Base-by-base conservation (phyloP, 345 rosid genomes). In the Citrus hindsii region DNA sequence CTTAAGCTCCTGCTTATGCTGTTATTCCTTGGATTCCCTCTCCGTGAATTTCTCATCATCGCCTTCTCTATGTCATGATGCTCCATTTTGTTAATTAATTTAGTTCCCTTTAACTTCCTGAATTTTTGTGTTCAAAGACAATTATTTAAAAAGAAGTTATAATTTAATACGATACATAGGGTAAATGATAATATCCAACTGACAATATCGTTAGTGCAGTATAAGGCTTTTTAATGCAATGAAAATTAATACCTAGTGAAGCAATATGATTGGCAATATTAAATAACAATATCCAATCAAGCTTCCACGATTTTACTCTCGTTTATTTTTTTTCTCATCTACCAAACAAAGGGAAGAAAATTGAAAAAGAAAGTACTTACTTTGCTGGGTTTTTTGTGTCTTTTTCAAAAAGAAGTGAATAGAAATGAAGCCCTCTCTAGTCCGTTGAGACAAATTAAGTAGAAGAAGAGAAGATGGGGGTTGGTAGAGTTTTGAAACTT, bases 1-100 rank as follows among this genome's bases (percentile, higher is more conserved):
- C 95, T 92, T 22, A 88, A 35, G 77, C 90, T 90, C 79, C 94
- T 84, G 72, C 83, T 85, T 83, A 91, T 84, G 86, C 82, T 88
- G 48, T 80, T 65, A 1, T 70, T 46, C 51, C 4, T 46, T 13
- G n/a, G 51, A 46, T 46, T 46, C 5, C 51, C n/a, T 79, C 80
- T 67, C 81, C 88, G 77, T 60, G 85, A 74, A 30, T 76, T 84
- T 71, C 82, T 77, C 38, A 42, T 46, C 51, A 46, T 46, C 18
- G 51, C 71, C 60, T 67, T 85, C 61, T 87, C 88, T 16, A 78
- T 13, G 3, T 83, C 84, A 22, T 71, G 42, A 19, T 21, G 42
- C 0, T 84, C 90, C 92, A 85, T 86, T 71, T 61, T 76, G 27
- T 9, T 46, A 46, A 3, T 13, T 46, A 46, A 46, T 13, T 46